Evolutionary conservation across 768 basidiomycete genomes (phyloP).

Genomic region (Trametopsis cervina): DNA sequence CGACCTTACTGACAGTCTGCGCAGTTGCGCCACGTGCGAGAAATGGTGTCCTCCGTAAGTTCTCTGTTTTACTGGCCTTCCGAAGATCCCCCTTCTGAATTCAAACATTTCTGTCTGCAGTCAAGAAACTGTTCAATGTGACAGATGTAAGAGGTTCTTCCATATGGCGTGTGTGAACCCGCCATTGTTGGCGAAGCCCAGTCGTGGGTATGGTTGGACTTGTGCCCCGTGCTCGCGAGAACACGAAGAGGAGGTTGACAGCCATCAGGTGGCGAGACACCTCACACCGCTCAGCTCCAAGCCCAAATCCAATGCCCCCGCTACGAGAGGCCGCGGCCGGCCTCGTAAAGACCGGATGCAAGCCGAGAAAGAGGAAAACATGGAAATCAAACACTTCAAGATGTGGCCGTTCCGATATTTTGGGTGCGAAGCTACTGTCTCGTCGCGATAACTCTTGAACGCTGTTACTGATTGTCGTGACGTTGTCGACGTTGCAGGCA

Average conservation of each 20-base stretch:
- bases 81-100: conserved; percentile 11
- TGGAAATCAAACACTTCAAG: conserved; percentile 77
- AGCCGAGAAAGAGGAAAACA: conserved; percentile 71
- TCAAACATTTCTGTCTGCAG: conserved; percentile 36
- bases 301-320: conserved; percentile 65
- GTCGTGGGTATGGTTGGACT: conserved; percentile 95
- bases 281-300: conserved; percentile 48
- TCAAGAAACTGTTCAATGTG: conserved; percentile 82
- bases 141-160: conserved; percentile 87
- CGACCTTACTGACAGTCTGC: conserved; percentile 80
- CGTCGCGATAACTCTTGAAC: background rate
- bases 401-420: conserved; percentile 97
- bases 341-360: conserved; percentile 70
- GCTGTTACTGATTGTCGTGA: conserved; percentile 6
- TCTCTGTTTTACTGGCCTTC: conserved; percentile 10
- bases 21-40: conserved; percentile 79
- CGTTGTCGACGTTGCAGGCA: conserved; percentile 51
- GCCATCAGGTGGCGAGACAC: conserved; percentile 56
- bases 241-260: conserved; percentile 82
- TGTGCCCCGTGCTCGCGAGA: conserved; percentile 87
- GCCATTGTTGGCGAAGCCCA: conserved; percentile 84
- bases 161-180: conserved; percentile 95
- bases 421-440: conserved; percentile 53
- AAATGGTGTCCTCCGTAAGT: conserved; percentile 86
- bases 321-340: conserved; percentile 64